Base-by-base conservation (phyloP, 2,329 filamentous ascomycete species). In the Epichloe scottii region DNA sequence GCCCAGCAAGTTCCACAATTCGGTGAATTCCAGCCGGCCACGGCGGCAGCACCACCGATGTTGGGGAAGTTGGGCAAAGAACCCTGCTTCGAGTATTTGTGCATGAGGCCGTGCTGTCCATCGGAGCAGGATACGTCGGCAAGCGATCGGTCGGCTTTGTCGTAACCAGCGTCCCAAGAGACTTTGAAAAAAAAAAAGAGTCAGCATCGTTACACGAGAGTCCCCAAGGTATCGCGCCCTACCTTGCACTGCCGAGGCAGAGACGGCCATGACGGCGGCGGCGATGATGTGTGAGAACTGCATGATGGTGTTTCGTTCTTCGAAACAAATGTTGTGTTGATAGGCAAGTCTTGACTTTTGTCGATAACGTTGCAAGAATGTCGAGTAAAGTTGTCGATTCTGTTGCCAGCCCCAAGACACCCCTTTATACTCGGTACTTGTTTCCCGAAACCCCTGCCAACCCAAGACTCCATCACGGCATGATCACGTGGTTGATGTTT, bases 111-210 rank as follows among this genome's bases (percentile, higher is more conserved):
- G 67, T 86, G 81, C 54, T 55, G 46, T 51, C 84, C 84, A 61
- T 87, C 79, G 26, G 80, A 84, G 76, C 84, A 89, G 54, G 81
- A 64, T 43, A 89, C 74, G 5, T 61, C 64, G 35, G 67, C 72
- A 50, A 90, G 64, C 43, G 77, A 72, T 52, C 80, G 76, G 53
- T 57, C 57, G 44, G 63, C 64, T 55, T 83, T 70, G 62, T 90
- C 86, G 69, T 87, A 93, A 62, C 76, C 80, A 23, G 70, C 68
- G 68, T 91, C 86, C 68, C 83, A 91, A 57, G 82, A 84, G 60
- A 89, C 84, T 65, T 61, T 6, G 17, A 21, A 5, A 53, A 11
- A 35, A 15, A 4, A 11, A 35, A 34, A 8, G 4, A 40, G 40
- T 37, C 11, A 44, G 41, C 41, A 26, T 21, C 11, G 15, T n/a